These are phyloP conservation scores for Entomortierella parvispora DNA, from an alignment of 192 early-diverging fungal genomes.

Conservation along the genomic window DNA sequence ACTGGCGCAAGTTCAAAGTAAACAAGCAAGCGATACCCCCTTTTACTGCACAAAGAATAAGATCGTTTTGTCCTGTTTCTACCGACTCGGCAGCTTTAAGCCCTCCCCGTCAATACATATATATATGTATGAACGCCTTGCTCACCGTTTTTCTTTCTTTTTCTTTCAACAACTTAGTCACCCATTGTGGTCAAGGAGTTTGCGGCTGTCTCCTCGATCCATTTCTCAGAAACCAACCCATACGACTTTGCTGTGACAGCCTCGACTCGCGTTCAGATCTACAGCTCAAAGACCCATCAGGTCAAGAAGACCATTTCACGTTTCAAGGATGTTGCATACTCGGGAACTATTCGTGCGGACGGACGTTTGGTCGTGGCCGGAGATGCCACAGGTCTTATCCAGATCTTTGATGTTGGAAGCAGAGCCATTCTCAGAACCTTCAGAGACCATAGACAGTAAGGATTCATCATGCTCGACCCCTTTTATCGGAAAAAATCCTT, in stretches of 20 bases:
- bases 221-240: constrained; percentile 83
- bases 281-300: constrained; percentile 82
- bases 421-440: constrained; percentile 77
- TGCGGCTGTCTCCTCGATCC: constrained; percentile 82
- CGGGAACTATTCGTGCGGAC: constrained; percentile 82
- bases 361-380: constrained; percentile 94
- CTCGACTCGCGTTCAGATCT: constrained; percentile 92
- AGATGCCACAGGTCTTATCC: constrained; percentile 89
- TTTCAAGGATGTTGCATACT: constrained; percentile 90
- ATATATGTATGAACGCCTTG: background rate
- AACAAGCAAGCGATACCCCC: background rate
- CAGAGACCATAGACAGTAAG: constrained; percentile 65
- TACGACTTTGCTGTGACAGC: constrained; percentile 92
- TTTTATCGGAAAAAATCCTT: background rate
- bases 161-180: constrained; percentile 58
- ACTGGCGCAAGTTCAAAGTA: constrained; percentile 86
- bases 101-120: background rate
- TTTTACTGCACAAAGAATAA: background rate
- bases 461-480: background rate
- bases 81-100: background rate
- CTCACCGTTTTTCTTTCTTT: background rate
- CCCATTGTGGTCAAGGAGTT: constrained; percentile 90
- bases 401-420: constrained; percentile 76
- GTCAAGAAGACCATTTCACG: constrained; percentile 93
- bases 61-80: background rate